These are phyloP conservation scores for Seiridium unicorne DNA, from an alignment of 2,329 filamentous ascomycete genomes.

Conservation along the genomic window DNA sequence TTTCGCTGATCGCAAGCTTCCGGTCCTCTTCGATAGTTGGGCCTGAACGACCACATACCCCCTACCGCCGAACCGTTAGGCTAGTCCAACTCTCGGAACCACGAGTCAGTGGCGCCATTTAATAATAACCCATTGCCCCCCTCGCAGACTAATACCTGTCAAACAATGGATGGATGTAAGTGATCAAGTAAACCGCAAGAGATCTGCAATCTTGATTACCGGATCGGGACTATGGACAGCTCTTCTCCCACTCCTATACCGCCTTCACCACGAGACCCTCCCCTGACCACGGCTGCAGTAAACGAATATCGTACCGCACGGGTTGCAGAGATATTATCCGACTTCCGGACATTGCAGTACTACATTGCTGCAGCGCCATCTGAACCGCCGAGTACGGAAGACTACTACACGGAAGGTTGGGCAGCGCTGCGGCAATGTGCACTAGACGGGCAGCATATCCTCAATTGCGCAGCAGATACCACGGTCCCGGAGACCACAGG, in stretches of 20 bases:
- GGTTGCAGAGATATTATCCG: slow-evolving; percentile 60
- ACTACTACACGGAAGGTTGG: slow-evolving; percentile 65
- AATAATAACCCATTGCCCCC: slow-evolving; percentile 5
- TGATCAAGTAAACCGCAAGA: slow-evolving; percentile 11
- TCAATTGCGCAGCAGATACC: slow-evolving; percentile 63
- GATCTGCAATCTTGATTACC: slow-evolving; percentile 5
- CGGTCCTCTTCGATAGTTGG: slow-evolving; percentile 10
- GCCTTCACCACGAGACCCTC: background rate
- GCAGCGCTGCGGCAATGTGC: slow-evolving; percentile 60
- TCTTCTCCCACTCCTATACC: background rate
- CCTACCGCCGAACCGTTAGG: slow-evolving; percentile 5
- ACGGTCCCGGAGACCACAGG: slow-evolving; percentile 52
- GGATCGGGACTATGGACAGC: slow-evolving; percentile 8
- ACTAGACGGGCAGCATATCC: slow-evolving; percentile 62
- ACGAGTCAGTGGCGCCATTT: slow-evolving; percentile 4
- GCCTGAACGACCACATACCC: background rate
- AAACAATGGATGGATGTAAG: slow-evolving; percentile 31
- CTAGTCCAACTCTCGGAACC: slow-evolving; percentile 2
- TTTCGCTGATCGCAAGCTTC: slow-evolving; percentile 7
- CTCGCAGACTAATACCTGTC: slow-evolving; percentile 8
- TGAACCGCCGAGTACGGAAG: slow-evolving; percentile 52
- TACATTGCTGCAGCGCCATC: slow-evolving; percentile 58
- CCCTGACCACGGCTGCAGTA: slow-evolving; percentile 36
- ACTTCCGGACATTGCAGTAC: slow-evolving; percentile 62
- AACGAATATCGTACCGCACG: slow-evolving; percentile 59